Conservation (phyloP, 495 filamentous ascomycete genomes). For the Pseudevernia furfuracea region DNA sequence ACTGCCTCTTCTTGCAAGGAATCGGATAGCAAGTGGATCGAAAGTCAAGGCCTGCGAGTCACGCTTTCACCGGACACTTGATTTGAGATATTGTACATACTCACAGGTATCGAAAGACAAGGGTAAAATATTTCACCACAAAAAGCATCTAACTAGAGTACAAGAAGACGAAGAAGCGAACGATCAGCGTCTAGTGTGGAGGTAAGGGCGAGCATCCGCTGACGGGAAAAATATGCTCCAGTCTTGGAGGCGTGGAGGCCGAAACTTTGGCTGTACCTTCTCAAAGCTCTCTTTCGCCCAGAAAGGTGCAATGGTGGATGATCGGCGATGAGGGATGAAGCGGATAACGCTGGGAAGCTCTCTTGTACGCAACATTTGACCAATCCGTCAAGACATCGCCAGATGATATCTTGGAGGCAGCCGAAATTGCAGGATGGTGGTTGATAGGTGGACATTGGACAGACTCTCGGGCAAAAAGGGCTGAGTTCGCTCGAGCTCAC, state of each 20-base stretch:
- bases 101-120: too few species aligned
- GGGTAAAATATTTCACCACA: too few species aligned
- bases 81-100: too few species aligned
- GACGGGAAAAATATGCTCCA: not conserved
- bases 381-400: not conserved
- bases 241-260: not conserved
- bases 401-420: slow-evolving; percentile 4
- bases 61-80: too few species aligned
- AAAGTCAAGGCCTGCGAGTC: too few species aligned
- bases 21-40: too few species aligned
- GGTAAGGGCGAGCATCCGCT: not conserved
- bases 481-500: slow-evolving; percentile 10
- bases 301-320: not conserved
- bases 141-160: too few species aligned
- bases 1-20: too few species aligned
- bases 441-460: slow-evolving; percentile 11
- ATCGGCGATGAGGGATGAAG: slow-evolving; percentile 15
- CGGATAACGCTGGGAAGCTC: slow-evolving; percentile 15
- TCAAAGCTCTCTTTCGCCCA: not conserved
- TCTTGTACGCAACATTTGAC: slow-evolving; percentile 2
- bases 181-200: not conserved
- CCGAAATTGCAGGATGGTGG: slow-evolving; percentile 1
- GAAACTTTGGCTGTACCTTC: not conserved
- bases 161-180: too few species aligned
- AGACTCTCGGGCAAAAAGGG: not conserved